Conservation (phyloP, 176 grass and related monocot genomes). For the Carex pumila region DNA sequence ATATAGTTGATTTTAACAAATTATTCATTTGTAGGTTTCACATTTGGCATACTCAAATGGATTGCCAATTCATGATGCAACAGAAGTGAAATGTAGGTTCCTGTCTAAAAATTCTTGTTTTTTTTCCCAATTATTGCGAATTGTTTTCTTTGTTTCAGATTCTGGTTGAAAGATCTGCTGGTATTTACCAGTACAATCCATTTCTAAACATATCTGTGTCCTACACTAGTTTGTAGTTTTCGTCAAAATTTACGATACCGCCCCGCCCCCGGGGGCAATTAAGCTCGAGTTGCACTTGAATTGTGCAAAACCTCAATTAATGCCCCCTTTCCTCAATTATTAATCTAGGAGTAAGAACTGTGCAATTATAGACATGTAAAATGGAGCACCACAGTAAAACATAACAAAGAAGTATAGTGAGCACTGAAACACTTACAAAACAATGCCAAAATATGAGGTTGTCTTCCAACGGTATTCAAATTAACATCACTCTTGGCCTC, state of each 20-base stretch:
- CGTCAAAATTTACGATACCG: background rate
- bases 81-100: conserved; percentile 49
- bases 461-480: background rate
- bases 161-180: background rate
- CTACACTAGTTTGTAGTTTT: background rate
- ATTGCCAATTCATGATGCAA: conserved; percentile 42
- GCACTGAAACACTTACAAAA: background rate
- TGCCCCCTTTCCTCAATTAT: background rate
- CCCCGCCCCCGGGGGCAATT: background rate
- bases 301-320: background rate
- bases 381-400: background rate
- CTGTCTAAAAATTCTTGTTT: background rate
- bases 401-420: background rate
- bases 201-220: background rate
- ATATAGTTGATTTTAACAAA: background rate
- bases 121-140: background rate
- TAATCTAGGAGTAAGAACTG: background rate
- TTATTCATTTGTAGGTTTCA: conserved; percentile 33
- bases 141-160: background rate
- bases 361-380: background rate
- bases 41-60: conserved; percentile 54
- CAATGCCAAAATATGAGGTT: background rate
- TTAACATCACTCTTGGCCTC: background rate
- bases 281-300: background rate
- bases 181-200: background rate